Evolutionary conservation across 2,329 filamentous ascomycete genomes (phyloP).

Genomic region (Fusarium chuoi): DNA sequence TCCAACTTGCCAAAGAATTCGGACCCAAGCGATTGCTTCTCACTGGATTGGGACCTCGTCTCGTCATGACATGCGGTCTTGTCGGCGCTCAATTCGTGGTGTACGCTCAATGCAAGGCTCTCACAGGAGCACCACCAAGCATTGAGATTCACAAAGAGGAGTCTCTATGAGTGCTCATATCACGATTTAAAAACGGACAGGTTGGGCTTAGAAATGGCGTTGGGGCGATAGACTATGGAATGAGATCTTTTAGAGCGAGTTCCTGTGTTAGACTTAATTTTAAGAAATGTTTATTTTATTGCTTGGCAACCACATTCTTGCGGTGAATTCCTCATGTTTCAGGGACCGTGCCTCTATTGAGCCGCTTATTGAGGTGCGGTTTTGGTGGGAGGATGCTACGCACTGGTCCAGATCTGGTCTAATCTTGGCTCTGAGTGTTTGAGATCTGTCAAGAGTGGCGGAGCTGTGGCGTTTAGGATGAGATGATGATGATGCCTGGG

Average conservation of each 20-base stretch:
- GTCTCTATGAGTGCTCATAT: conserved; percentile 32
- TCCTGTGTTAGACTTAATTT: conserved; percentile 1
- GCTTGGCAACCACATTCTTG: background rate
- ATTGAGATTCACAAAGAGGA: conserved; percentile 65
- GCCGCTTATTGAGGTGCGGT: conserved; percentile 25
- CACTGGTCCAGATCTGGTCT: conserved; percentile 18
- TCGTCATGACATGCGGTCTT: conserved; percentile 64
- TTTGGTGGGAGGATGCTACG: conserved; percentile 1
- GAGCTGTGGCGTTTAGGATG: conserved; percentile 10
- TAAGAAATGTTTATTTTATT: background rate
- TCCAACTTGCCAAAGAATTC: conserved; percentile 62
- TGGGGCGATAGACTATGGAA: conserved; percentile 10
- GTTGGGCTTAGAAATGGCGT: conserved; percentile 15
- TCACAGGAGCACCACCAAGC: conserved; percentile 61
- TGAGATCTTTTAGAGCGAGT: conserved; percentile 14
- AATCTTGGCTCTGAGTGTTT: background rate
- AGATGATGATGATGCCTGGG: background rate
- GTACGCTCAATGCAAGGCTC: conserved; percentile 64
- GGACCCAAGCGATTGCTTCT: conserved; percentile 60
- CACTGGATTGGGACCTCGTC: conserved; percentile 60
- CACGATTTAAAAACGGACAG: background rate
- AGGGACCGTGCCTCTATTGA: conserved; percentile 26
- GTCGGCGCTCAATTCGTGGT: conserved; percentile 66
- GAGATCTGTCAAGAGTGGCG: conserved; percentile 19
- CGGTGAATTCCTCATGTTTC: conserved; percentile 1